Base-by-base conservation (phyloP, 177 flowering plant species). In the Viscum album region DNA sequence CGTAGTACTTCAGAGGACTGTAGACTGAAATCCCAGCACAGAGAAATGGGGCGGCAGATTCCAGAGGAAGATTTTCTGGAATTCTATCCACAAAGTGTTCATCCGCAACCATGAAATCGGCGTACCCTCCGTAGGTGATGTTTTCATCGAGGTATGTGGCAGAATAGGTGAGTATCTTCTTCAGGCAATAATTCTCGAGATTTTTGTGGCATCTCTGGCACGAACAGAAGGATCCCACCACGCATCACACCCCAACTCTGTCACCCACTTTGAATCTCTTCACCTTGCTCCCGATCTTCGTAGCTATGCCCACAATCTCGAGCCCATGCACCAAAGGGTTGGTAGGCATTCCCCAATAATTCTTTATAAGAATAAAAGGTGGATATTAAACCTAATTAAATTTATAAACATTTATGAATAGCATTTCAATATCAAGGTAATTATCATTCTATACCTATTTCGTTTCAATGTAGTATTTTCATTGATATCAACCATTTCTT, bases 1-100 rank as follows among this genome's bases (percentile, higher is more conserved):
- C 66, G 4, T 19, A 63, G 66, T 63, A 63, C 35, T 63, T 63
- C 35, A 63, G 24, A 19, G 66, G 35, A 37, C 66, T 63, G 66
- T 32, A 63, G n/a, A 63, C 66, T 63, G 66, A 32, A 16, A 63
- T 63, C 4, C 66, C 66, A 6, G 66, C 66, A 31, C 66, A 63
- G 8, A 63, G 35, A 8, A 63, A 37, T 24, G 66, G 66, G 5
- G 66, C 66, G 7, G 66, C 39, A 7, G 36, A 35, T 24, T 63
- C 66, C 0, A 63, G 66, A 33, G 66, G 66, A 13, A 63, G 35
- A 11, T 23, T 33, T 33, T 63, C 39, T 10, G 66, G 66, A 24
- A 63, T 63, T 8, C 39, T 24, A 24, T 32, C 37, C 4, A 24
- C 17, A 31, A 16, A 63, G 36, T 63, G 66, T 26, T 63, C 66